Percentiles rank a stretch among this genome's conserved stretches.
These are phyloP conservation scores for Hypsizygus marmoreus DNA, from an alignment of 768 basidiomycete genomes.

Conservation along the genomic window DNA sequence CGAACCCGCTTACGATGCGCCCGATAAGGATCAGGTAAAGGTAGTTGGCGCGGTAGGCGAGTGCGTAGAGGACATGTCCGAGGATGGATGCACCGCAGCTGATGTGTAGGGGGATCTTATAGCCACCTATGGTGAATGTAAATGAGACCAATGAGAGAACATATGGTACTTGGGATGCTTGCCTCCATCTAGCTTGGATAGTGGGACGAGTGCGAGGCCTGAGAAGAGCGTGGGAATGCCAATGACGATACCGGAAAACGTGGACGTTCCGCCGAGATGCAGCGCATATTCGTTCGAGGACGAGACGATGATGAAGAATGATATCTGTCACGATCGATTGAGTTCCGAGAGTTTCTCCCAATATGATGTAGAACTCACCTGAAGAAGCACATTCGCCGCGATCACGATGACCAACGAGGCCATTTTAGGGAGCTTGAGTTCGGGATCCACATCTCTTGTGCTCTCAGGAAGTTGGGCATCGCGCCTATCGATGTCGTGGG, in stretches of 20 bases:
- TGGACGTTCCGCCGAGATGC: constrained; percentile 64
- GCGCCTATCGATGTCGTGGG: too few species aligned
- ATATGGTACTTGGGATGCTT: constrained; percentile 5
- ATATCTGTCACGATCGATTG: too few species aligned
- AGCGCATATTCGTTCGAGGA: constrained; percentile 65
- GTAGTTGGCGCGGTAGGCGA: constrained; percentile 59
- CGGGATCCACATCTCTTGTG: too few species aligned
- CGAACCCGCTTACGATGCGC: constrained; percentile 63
- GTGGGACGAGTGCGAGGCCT: constrained; percentile 56
- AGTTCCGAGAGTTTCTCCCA: too few species aligned
- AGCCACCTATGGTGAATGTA: constrained; percentile 46
- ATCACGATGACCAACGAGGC: constrained; percentile 49
- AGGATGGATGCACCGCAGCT: constrained; percentile 53
- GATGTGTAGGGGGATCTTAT: constrained; percentile 54
- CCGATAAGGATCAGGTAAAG: constrained; percentile 73
- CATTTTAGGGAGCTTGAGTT: constrained; percentile 51
- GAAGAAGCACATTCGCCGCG: constrained; percentile 34
- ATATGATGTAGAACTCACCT: constrained; percentile 18
- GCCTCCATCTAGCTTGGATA: constrained; percentile 61
- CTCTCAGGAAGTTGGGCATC: too few species aligned
- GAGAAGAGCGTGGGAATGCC: constrained; percentile 69
- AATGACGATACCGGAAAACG: constrained; percentile 68
- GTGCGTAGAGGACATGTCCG: constrained; percentile 61
- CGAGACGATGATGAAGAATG: constrained; percentile 71
- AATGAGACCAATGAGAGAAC: too few species aligned